Base-by-base conservation (phyloP, 305 asterid species). In the Rubia tinctorum region DNA sequence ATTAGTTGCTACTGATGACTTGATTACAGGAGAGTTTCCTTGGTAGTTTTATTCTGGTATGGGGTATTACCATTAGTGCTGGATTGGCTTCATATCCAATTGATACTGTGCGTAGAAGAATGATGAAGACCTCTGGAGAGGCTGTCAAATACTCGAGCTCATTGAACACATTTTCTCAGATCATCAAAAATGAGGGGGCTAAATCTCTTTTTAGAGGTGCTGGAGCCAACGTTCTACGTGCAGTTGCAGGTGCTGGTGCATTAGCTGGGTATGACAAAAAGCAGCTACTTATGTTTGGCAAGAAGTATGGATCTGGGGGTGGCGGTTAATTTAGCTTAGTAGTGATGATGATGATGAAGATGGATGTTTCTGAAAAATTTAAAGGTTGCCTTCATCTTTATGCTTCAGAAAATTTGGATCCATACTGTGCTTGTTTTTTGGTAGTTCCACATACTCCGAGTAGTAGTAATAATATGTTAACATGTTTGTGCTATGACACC, bases 11-110 rank as follows among this genome's bases (percentile, higher is more conserved):
- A 30, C 3, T 30, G 3, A 30, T 30, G 37, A 30, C 37, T 30
- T 30, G 37, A 5, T 75, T 55, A 22, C 86, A 80, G 87, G 87
- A 83, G 73, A 83, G 77, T 42, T 83, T 83, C 79, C 58, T 80
- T 6, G 87, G 80, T 6, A 80, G 84, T 71, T 83, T 83, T 76
- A 25, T 80, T 5, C 84, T 83, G 71, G 87, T 83, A 68, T 83
- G 87, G 87, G 81, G 71, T 27, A 70, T 80, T 66, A 80, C 84
- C 55, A 78, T 78, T 62, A 81, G 83, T 65, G 83, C 84, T 71
- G 84, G 87, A 8, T 73, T 83, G 63, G 74, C 81, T 30, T 72
- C 84, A 55, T 83, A 83, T 72, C 86, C 82, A 1, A 56, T 77
- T 18, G 86, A 82, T 77, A 82, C 82, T 0, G 82, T 78, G 45